Conservation (phyloP, 176 grass and related monocot genomes). For the Oryza glumipatula region DNA sequence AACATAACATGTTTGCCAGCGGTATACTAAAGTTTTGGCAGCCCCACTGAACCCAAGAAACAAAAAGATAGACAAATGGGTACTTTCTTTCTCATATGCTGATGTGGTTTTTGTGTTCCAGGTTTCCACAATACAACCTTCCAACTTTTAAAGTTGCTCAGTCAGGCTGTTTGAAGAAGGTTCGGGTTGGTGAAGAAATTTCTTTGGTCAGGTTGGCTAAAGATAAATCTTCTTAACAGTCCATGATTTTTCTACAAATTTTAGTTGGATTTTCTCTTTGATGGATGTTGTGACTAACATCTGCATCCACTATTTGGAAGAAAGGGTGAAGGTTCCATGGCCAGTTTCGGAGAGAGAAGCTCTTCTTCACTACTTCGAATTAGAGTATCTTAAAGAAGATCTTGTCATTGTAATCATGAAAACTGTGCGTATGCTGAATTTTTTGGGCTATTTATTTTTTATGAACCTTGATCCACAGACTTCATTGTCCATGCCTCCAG, state of each 20-base stretch:
- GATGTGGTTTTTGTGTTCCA: conserved; percentile 45
- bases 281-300: conserved; percentile 51
- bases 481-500: not conserved
- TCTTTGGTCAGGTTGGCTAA: conserved; percentile 80
- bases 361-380: conserved; percentile 89
- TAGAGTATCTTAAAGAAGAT: conserved; percentile 92
- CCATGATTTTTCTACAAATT: conserved; percentile 6
- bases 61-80: conserved; percentile 4
- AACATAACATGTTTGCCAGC: conserved; percentile 16
- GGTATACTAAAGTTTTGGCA: not conserved
- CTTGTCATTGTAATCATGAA: conserved; percentile 89
- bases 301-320: conserved; percentile 75
- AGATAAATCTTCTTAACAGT: conserved; percentile 14
- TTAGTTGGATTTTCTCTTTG: conserved; percentile 23
- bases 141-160: conserved; percentile 86
- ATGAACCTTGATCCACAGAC: conserved; percentile 17
- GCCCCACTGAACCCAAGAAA: not conserved
- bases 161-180: conserved; percentile 76
- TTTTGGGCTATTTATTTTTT: conserved; percentile 23
- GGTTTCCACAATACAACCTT: conserved; percentile 95
- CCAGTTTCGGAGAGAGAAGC: conserved; percentile 94
- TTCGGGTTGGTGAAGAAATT: conserved; percentile 96
- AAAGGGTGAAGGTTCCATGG: conserved; percentile 99
- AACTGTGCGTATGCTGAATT: conserved; percentile 57
- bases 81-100: conserved; percentile 18